A percentile compares a stretch with the other conserved stretches of the same genome.
phyloP scores from a whole-genome alignment of 495 filamentous ascomycete species.

The Penicillium flavigenum region DNA sequence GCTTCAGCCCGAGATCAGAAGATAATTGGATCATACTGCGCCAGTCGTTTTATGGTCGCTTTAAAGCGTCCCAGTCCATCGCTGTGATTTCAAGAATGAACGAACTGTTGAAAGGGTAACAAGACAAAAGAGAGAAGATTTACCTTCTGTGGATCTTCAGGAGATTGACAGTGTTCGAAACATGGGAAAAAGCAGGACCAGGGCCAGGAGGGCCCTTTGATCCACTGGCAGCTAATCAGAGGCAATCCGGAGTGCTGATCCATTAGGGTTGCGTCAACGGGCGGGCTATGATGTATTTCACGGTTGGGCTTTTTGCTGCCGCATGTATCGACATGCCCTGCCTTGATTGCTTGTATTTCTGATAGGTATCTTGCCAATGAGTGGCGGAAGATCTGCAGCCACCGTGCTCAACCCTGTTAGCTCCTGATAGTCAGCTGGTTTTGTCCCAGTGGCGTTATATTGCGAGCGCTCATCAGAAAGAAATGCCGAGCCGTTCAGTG shows the following conservation, averaged over 20 bases:
- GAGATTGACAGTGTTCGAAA: conserved; percentile 24
- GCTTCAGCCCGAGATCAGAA: conserved; percentile 37
- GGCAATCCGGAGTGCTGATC: conserved; percentile 20
- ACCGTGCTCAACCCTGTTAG: conserved; percentile 16
- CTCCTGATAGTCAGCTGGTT: conserved; percentile 7
- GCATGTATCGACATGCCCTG: conserved; percentile 24
- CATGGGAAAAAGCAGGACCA: conserved; percentile 12
- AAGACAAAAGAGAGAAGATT: conserved; percentile 13
- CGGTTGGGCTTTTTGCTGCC: conserved; percentile 8
- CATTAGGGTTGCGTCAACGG: conserved; percentile 26
- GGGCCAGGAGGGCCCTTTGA: conserved; percentile 5
- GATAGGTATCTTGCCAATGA: conserved; percentile 17
- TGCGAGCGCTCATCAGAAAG: conserved; percentile 14
- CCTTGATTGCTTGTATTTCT: conserved; percentile 4
- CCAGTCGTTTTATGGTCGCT: conserved; percentile 8
- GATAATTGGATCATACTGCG: conserved; percentile 36
- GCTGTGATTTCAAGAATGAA: conserved; percentile 10
- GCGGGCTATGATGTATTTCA: conserved; percentile 6
- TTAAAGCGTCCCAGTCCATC: conserved; percentile 15
- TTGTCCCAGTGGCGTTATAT: conserved; percentile 14
- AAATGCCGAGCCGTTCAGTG: conserved; percentile 25
- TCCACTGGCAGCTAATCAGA: conserved; percentile 15
- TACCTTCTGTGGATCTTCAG: conserved; percentile 21
- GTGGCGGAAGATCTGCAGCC: conserved; percentile 2
- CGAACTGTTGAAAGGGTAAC: neutral